A percentile compares a stretch with the other conserved stretches of the same genome.
phyloP scores from a whole-genome alignment of 2,329 filamentous ascomycete genomes.

The Penicillium aurantiogriseum region DNA sequence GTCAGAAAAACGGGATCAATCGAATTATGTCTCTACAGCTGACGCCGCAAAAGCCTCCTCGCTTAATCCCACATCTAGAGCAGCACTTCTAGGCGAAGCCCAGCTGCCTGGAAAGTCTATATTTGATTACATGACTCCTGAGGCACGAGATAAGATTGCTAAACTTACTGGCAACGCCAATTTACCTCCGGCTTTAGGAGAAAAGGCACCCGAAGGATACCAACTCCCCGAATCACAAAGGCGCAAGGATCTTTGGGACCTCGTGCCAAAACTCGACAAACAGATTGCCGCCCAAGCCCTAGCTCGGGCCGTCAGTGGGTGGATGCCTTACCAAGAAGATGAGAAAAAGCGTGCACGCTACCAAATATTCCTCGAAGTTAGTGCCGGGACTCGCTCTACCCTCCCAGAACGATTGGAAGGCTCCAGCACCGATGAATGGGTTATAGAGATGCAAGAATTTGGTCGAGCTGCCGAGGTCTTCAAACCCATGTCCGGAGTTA shows the following conservation, averaged over 20 bases:
- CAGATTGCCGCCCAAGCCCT: conserved; percentile 68
- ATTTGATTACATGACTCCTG: conserved; percentile 84
- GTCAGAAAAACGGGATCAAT: conserved; percentile 32
- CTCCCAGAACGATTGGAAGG: conserved; percentile 57
- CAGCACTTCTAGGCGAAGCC: conserved; percentile 75
- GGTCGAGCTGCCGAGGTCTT: conserved; percentile 73
- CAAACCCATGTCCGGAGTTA: conserved; percentile 84
- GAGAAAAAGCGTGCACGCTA: conserved; percentile 78
- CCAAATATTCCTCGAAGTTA: conserved; percentile 73
- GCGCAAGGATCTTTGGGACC: conserved; percentile 56
- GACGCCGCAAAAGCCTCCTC: conserved; percentile 75
- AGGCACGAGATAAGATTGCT: conserved; percentile 73
- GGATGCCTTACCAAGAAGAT: conserved; percentile 83
- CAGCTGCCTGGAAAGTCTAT: conserved; percentile 87
- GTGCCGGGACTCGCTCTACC: conserved; percentile 60
- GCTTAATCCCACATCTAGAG: conserved; percentile 73
- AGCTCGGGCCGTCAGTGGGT: conserved; percentile 62
- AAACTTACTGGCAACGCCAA: conserved; percentile 71
- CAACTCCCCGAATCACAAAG: conserved; percentile 63
- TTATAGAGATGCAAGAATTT: conserved; percentile 78
- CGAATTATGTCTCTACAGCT: conserved; percentile 63
- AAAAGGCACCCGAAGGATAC: conserved; percentile 65
- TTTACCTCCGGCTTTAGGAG: conserved; percentile 73
- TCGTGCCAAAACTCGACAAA: conserved; percentile 65
- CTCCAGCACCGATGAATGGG: conserved; percentile 68